Evolutionary conservation across 257 asterid genomes (phyloP), one percentile per base, ranked within the genome.

Genomic region (Primulina tabacum): DNA sequence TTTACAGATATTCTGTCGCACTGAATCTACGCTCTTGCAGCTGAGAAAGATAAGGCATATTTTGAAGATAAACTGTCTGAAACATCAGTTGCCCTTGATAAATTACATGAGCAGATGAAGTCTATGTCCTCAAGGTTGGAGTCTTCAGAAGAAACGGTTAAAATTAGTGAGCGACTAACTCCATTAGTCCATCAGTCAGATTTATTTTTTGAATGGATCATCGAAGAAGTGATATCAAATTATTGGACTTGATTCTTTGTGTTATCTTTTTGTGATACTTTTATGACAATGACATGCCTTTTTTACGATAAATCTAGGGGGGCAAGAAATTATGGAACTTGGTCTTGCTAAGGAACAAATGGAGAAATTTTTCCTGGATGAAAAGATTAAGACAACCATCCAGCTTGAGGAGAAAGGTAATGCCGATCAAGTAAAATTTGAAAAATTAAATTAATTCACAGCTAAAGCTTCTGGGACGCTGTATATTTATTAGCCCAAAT

Each of bases 341-440:
- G 74, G 82, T 38, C 65, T 69, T 59, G 86, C 81, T 81, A 91
- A 86, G 86, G 84, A 80, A 75, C 78, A 78, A 73, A 60, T 80
- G 76, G 92, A 85, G 88, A 82, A 80, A 73, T 75, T 71, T 73
- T 84, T 87, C 61, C 81, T 74, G 76, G 77, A 70, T 80, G 95
- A 88, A 73, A 83, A 85, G 75, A 83, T 69, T 70, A 87, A 76
- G 83, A 78, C 85, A 20, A 70, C 77, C 71, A 50, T 73, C 60
- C 71, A 83, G 64, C 78, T 86, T 75, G 88, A 78, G 77, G 93
- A 85, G 82, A 94, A 89, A 86, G 96, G 99, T 94, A 86, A 86
- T 57, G 62, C 61, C 66, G 71, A 28, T 78, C 17, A 24, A 24
- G 43, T 57, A 59, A 52, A 73, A 71, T 34, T 58, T 66, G 53